Evolutionary conservation across 1,284 basidiomycete species (phyloP), one percentile per base, ranked within the genome.

Genomic region (Anthracocystis walkeri): DNA sequence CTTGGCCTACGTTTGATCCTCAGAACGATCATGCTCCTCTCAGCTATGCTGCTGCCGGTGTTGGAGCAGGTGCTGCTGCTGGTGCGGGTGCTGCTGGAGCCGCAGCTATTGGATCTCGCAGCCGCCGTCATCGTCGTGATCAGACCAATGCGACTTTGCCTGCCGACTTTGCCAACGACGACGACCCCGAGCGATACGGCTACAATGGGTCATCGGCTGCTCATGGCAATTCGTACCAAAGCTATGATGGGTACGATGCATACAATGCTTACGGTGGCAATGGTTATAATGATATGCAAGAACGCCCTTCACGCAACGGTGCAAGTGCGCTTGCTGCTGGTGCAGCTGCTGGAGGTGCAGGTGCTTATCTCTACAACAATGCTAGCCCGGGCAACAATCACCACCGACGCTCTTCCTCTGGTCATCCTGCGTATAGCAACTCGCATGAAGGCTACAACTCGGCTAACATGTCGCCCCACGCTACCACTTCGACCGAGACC

Each of bases 1-100:
- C 63, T 27, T 79, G 79, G 75, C 75, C 79, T 23, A 79, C 72
- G 16, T 79, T 80, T 33, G 69, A 80, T 57, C 77, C 77, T 53
- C 63, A 72, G 25, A 60, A 75, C 27, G 72, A 69, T 14, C 57
- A 75, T 40, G 52, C 31, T 27, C 35, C 45, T n/a, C 25, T 52
- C 11, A 33, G 35, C 14, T 53, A 58, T 18, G 56, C 41, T 21
- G 58, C 44, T 23, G 57, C 41, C 18, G 75, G 52, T 38, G 67
- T 48, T 49, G 70, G 51, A 38, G 69, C 50, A 3, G 56, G 16
- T n/a, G 70, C 42, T 14, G 70, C 18, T 21, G 55, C 44, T 6
- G 66, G 61, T 35, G 67, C 59, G n/a, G 64, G 33, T 7, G 72
- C 42, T 8, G 77, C 29, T 11, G 78, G 50, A 18, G 76, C 52